A percentile compares a stretch with the other conserved stretches of the same genome.
phyloP scores from a whole-genome alignment of 345 rosid genomes.

The rapeseed (Brassica napus) region Da-Ae NC_063446.1:68684501-68685000 shows the following conservation, averaged over 20 bases:
- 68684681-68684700: not conserved
- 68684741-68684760: conserved; percentile 76
- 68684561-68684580: conserved; percentile 92
- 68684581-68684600: conserved; percentile 2
- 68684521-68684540: conserved; percentile 89
- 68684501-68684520: conserved; percentile 73
- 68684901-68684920: not conserved
- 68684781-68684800: conserved; percentile 97
- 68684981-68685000: not conserved
- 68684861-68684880: not conserved
- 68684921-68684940: not conserved
- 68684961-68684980: not conserved
- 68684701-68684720: conserved; percentile 49
- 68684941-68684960: not conserved
- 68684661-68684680: not conserved
- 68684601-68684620: not conserved
- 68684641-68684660: not conserved
- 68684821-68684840: not conserved
- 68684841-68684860: not conserved
- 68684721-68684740: conserved; percentile 95
- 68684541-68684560: conserved; percentile 98
- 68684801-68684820: conserved; percentile 30
- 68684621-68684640: not conserved
- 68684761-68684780: conserved; percentile 80
- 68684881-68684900: not conserved